phyloP scores from a whole-genome alignment of 2,329 filamentous ascomycete genomes.

The Fonsecaea erecta region DNA sequence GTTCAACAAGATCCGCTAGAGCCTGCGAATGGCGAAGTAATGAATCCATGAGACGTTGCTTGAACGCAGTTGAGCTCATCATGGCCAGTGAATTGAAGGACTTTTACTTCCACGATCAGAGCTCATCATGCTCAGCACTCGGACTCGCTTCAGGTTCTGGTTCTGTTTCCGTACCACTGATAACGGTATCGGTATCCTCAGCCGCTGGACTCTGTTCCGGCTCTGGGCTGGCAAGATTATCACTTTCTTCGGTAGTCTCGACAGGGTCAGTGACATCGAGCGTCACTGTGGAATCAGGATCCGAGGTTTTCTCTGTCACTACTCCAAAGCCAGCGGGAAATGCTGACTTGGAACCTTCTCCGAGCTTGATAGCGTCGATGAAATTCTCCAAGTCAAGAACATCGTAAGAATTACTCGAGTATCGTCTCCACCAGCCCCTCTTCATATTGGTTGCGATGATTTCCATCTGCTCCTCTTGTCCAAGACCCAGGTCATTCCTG shows the following conservation, averaged over 20 bases:
- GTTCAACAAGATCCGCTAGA: neutral
- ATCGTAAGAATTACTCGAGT: conserved; percentile 61
- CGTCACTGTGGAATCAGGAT: conserved; percentile 5
- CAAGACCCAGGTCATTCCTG: conserved; percentile 66
- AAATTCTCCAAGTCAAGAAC: conserved; percentile 73
- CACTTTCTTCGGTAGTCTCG: conserved; percentile 30
- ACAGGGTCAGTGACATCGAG: neutral
- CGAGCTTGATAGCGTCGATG: conserved; percentile 89
- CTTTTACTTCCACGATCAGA: conserved; percentile 18
- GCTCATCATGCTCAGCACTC: conserved; percentile 29
- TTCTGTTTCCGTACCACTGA: conserved; percentile 6
- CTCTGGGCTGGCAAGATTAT: conserved; percentile 18
- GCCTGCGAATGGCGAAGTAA: neutral
- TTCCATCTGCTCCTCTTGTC: conserved; percentile 61
- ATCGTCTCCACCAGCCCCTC: conserved; percentile 82
- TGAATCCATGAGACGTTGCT: neutral
- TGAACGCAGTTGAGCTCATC: neutral
- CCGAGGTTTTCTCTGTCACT: conserved; percentile 30
- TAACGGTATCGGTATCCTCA: conserved; percentile 2
- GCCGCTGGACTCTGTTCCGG: conserved; percentile 5
- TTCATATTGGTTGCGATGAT: conserved; percentile 84
- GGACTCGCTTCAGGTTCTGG: conserved; percentile 19
- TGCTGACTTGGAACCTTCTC: conserved; percentile 80
- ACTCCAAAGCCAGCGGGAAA: conserved; percentile 66
- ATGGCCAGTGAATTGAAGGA: neutral